A percentile compares a stretch with the other conserved stretches of the same genome.
Evolutionary conservation across 495 filamentous ascomycete species (phyloP).

Genomic region (Lasiosphaeria hispida): DNA sequence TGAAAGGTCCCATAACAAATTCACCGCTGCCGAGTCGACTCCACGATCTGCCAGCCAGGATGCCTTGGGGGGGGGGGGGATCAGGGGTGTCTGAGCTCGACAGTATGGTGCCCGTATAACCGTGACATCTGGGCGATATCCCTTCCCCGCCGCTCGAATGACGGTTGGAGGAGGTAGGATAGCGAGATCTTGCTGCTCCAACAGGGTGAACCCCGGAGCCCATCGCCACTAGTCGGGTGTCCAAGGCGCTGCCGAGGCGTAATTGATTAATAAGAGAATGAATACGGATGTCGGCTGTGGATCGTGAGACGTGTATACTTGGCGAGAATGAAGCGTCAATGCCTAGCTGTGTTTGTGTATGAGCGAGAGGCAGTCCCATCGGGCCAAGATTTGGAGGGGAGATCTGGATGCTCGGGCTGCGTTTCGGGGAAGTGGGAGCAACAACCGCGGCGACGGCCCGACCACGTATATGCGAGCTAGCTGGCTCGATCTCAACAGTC

Average conservation of each 20-base stretch:
- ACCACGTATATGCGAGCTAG: slow-evolving; percentile 1
- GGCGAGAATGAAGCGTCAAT: no score
- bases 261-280: no score
- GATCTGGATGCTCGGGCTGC: no score
- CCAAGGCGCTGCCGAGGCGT: no score
- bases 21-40: no score
- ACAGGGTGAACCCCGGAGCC: not conserved
- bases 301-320: no score
- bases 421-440: no score
- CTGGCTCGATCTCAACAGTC: not conserved
- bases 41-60: not conserved
- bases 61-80: not conserved
- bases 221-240: not conserved
- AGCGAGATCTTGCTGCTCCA: not conserved
- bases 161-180: not conserved
- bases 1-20: no score
- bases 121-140: not conserved
- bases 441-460: not conserved
- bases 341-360: no score
- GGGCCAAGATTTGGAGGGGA: no score
- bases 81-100: not conserved
- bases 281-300: no score
- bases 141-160: not conserved
- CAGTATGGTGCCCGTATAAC: slow-evolving; percentile 8
- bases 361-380: no score